A percentile compares a stretch with the other conserved stretches of the same genome.
Conservation (phyloP, 495 filamentous ascomycete genomes). For the Hyaloscypha hepaticicola region DNA sequence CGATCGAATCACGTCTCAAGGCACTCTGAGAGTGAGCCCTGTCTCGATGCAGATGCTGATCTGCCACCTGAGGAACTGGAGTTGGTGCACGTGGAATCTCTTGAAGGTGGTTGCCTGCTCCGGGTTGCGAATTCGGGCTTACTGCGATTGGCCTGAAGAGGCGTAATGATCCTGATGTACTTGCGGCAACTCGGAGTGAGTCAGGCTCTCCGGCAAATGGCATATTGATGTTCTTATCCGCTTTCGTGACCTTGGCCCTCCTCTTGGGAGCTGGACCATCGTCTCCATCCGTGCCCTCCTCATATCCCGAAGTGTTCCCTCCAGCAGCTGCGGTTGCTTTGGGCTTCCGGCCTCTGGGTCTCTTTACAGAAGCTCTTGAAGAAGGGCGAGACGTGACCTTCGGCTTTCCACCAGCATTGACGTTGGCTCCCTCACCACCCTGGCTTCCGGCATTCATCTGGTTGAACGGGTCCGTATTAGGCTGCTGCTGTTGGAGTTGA, state of each 20-base stretch:
- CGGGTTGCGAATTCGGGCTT: constrained; percentile 37
- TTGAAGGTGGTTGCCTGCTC: constrained; percentile 56
- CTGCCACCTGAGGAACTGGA: constrained; percentile 58
- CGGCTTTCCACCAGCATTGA: constrained; percentile 3
- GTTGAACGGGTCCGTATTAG: constrained; percentile 18
- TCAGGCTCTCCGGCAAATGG: constrained; percentile 70
- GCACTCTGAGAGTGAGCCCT: constrained; percentile 27
- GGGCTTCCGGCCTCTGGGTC: constrained; percentile 43
- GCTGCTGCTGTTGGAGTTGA: constrained; percentile 17
- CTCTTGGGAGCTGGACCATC: constrained; percentile 63
- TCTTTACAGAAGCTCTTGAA: constrained; percentile 45
- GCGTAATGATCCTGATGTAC: constrained; percentile 84
- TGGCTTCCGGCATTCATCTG: constrained; percentile 9
- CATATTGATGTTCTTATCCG: constrained; percentile 64
- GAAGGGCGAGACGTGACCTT: constrained; percentile 36
- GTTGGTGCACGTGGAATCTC: constrained; percentile 80
- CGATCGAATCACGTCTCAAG: constrained; percentile 25
- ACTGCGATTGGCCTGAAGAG: constrained; percentile 73
- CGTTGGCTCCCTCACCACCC: constrained; percentile 3
- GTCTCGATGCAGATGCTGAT: constrained; percentile 29
- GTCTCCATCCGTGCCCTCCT: constrained; percentile 66
- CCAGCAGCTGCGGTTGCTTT: constrained; percentile 43
- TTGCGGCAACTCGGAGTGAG: constrained; percentile 83
- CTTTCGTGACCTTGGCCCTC: constrained; percentile 69
- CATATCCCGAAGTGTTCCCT: constrained; percentile 63